Base-by-base conservation (phyloP, 2,329 filamentous ascomycete species). In the Colletotrichum chlorophyti region DNA sequence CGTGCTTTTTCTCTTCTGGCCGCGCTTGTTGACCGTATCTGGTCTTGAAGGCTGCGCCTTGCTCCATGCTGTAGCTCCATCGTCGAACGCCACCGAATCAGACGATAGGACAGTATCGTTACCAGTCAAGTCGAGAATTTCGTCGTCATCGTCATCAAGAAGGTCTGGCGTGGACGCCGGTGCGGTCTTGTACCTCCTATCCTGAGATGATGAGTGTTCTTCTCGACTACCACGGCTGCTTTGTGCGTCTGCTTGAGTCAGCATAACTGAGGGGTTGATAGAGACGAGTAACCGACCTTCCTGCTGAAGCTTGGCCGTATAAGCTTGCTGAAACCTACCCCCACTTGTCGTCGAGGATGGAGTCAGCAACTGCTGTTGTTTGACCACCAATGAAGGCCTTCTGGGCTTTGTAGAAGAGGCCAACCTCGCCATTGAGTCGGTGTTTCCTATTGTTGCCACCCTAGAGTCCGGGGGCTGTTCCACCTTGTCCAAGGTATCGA, bases 1-100 rank as follows among this genome's bases (percentile, higher is more conserved):
- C 21, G 70, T 71, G 60, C 80, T 83, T 65, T 84, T 85, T 60
- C 81, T 70, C 68, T 85, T 85, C 68, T 78, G 82, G 15, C 72
- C 72, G 41, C 74, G 73, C 40, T 69, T 77, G 2, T 72, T 61
- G 9, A 68, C 47, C 5, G 74, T 74, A 24, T 75, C 72, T 1
- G 76, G 69, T 43, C 76, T 74, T 17, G 67, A 65, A 17, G 74
- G 74, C 63, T 70, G 72, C 15, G 76, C 75, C 42, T 79, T 77
- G 3, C 72, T 72, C 79, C 79, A 81, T 14, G 79, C 41, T 50
- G 69, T 74, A 2, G 71, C 67, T 38, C 75, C 73, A 3, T 76
- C 72, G 11, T 68, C 72, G 32, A 76, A 74, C 3, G 67, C 65
- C 17, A 72, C 59, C 2, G 73, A 74, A 24, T 72, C 73, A 24